phyloP scores from a whole-genome alignment of 169 alveolate genomes.

The Ichthyophthirius multifiliis region DNA sequence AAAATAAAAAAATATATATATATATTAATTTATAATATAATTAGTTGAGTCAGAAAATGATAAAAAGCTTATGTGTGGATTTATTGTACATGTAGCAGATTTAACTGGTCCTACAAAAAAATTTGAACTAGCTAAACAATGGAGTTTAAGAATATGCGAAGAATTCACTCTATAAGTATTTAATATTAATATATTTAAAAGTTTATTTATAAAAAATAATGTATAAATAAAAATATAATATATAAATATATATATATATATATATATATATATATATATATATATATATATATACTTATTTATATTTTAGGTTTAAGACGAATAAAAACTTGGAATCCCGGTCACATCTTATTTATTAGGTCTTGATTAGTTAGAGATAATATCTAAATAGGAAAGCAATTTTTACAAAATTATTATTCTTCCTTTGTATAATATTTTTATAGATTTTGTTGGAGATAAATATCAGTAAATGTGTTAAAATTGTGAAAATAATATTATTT shows the following conservation, averaged over 20 bases:
- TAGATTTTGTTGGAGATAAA: background rate
- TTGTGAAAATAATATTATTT: background rate
- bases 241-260: no score
- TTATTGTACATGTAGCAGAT: conserved; percentile 38
- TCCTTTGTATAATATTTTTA: background rate
- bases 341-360: conserved; percentile 26
- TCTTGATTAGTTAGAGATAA: background rate
- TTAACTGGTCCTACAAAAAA: conserved; percentile 28
- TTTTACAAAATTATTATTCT: background rate
- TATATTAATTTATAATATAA: no score
- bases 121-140: conserved; percentile 22
- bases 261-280: no score
- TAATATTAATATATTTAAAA: no score
- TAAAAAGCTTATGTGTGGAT: conserved; percentile 6
- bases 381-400: conserved; percentile 7
- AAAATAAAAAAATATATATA: no score
- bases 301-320: no score
- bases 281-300: no score
- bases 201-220: no score
- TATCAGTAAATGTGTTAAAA: background rate
- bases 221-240: no score
- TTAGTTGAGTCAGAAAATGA: background rate
- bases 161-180: conserved; percentile 37
- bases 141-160: conserved; percentile 34
- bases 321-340: conserved; percentile 23